Evolutionary conservation across 1,284 basidiomycete species (phyloP), one percentile per base, ranked within the genome.

Genomic region (Leccinum subrobustum): DNA sequence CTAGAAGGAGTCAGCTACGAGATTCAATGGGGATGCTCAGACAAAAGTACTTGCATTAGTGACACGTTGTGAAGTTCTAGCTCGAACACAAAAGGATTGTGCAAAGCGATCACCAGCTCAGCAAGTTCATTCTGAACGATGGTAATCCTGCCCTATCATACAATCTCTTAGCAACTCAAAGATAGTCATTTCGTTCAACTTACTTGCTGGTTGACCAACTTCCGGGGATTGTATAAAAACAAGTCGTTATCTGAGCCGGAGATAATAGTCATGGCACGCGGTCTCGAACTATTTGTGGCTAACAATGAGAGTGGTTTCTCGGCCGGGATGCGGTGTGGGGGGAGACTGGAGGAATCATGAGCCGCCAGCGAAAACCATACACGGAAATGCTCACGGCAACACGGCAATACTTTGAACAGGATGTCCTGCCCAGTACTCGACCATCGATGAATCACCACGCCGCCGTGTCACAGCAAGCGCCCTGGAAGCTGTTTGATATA

Each of bases 11-110:
- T 63, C 52, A 60, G 57, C 51, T 37, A 63, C 52, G 35, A 50
- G 20, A 20, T 20, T 20, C 20, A 20, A 20, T 39, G 8, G n/a
- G n/a, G n/a, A 57, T 27, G 16, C 20, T 14, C 29, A 14, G 18
- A 53, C 33, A 35, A 37, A 18, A 6, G 3, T 47, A 70, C 78
- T 66, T 67, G 95, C 95, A 93, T 91, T 8, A 98, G 78, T 9
- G 86, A 84, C 33, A 98, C 71, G 63, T 85, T 87, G 62, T 92
- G 86, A 27, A 98, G 74, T 62, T 97, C 93, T 9, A 99, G 80
- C 62, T 95, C 92, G 72, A 98, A 95, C 1, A 91, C 84, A 69
- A 92, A 96, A 0, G 94, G 92, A 71, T 99, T 99, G 62, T 88
- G 84, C n/a, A 99, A 76, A 9, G 91, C 90, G 31, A 98, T 81